Conservation (phyloP, 2,329 filamentous ascomycete genomes). For the Fusarium acutatum region DNA sequence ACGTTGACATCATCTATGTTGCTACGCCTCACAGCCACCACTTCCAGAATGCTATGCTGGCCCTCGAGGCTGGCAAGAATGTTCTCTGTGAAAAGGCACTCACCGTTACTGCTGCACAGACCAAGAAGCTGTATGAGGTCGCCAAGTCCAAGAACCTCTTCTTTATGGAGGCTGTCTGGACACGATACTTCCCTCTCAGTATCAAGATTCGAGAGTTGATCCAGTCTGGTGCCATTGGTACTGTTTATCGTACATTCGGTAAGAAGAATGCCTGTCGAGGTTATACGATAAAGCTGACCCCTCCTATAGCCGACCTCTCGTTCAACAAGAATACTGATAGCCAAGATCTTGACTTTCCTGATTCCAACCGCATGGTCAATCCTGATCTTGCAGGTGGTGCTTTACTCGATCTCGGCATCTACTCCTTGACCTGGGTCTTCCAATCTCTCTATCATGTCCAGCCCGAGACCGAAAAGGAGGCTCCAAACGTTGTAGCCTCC, state of each 20-base stretch:
- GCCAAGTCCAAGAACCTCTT: slow-evolving; percentile 78
- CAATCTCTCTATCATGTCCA: slow-evolving; percentile 87
- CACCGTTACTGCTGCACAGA: slow-evolving; percentile 82
- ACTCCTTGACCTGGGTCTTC: slow-evolving; percentile 90
- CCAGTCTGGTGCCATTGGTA: slow-evolving; percentile 62
- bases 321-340: slow-evolving; percentile 67
- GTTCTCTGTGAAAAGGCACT: slow-evolving; percentile 93
- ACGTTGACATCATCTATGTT: slow-evolving; percentile 87
- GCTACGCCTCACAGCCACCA: slow-evolving; percentile 93
- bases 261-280: slow-evolving; percentile 30
- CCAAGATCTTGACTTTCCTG: slow-evolving; percentile 63
- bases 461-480: slow-evolving; percentile 70
- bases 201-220: slow-evolving; percentile 76
- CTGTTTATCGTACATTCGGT: slow-evolving; percentile 68
- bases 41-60: slow-evolving; percentile 90
- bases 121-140: slow-evolving; percentile 74
- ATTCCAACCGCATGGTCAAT: slow-evolving; percentile 82
- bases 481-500: slow-evolving; percentile 73
- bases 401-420: slow-evolving; percentile 86
- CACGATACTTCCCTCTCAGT: slow-evolving; percentile 85
- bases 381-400: slow-evolving; percentile 83
- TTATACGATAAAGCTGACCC: slow-evolving; percentile 4
- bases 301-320: slow-evolving; percentile 62
- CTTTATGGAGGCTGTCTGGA: slow-evolving; percentile 92
- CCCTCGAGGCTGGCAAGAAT: slow-evolving; percentile 82